Percentiles rank a stretch among this genome's conserved stretches.
Conservation (phyloP, 306 rosid species). For the Gynostemma pentaphyllum region DNA sequence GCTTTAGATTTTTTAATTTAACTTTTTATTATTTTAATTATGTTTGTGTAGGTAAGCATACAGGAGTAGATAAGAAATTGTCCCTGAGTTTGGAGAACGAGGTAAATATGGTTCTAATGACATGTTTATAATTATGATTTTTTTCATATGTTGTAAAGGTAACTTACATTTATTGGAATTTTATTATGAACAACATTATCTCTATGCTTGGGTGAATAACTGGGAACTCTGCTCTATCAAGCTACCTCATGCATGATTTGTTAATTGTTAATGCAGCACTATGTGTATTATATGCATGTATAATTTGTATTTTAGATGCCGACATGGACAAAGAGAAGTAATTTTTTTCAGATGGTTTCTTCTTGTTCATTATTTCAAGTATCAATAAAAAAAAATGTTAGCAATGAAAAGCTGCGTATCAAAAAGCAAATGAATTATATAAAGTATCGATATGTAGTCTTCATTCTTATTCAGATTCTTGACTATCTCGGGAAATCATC, state of each 20-base stretch:
- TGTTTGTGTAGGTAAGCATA: conserved; percentile 60
- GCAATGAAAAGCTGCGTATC: too few species aligned
- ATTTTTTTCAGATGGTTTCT: background rate
- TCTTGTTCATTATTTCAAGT: background rate
- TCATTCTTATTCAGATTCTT: conserved; percentile 44
- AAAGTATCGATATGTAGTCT: background rate
- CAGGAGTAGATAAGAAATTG: conserved; percentile 82
- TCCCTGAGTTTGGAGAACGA: conserved; percentile 89
- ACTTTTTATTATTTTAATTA: background rate
- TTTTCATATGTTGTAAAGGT: background rate
- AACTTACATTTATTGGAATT: background rate
- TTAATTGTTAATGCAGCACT: background rate
- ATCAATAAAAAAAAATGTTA: too few species aligned
- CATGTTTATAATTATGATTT: background rate
- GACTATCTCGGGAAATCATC: conserved; percentile 82
- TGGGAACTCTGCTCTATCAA: background rate
- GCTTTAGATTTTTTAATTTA: background rate
- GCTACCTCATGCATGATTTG: background rate
- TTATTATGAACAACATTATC: background rate
- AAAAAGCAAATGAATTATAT: too few species aligned
- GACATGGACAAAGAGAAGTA: too few species aligned
- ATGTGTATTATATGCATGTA: background rate
- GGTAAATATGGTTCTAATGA: conserved; percentile 26
- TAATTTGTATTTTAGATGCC: too few species aligned
- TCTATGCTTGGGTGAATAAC: background rate